These are phyloP conservation scores for Aspergillus melleus DNA, from an alignment of 2,329 filamentous ascomycete species.

Conservation along the genomic window DNA sequence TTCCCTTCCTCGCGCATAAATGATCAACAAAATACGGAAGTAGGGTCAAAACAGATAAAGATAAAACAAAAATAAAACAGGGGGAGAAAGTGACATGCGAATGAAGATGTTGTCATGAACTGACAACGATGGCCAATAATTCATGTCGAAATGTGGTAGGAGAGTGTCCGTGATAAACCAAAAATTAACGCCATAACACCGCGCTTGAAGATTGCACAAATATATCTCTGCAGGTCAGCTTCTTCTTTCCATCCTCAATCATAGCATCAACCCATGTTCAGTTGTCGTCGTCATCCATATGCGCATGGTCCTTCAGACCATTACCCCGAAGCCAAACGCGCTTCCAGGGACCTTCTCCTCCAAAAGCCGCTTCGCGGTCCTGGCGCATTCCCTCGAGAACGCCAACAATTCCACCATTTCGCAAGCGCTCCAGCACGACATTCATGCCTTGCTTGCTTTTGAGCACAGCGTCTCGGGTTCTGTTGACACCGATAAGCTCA, in stretches of 20 bases:
- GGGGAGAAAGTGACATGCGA: background rate
- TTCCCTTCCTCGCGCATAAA: slow-evolving; percentile 14
- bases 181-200: slow-evolving; percentile 25
- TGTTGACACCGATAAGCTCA: slow-evolving; percentile 61
- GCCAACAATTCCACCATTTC: slow-evolving; percentile 65
- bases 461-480: slow-evolving; percentile 60
- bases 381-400: slow-evolving; percentile 71
- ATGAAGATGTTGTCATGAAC: slow-evolving; percentile 1
- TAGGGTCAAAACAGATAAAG: background rate
- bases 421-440: slow-evolving; percentile 62
- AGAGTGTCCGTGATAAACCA: slow-evolving; percentile 22
- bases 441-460: slow-evolving; percentile 68
- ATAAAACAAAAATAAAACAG: background rate
- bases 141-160: slow-evolving; percentile 13
- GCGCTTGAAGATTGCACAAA: slow-evolving; percentile 25
- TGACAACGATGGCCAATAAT: slow-evolving; percentile 3
- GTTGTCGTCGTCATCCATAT: slow-evolving; percentile 31
- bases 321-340: slow-evolving; percentile 41
- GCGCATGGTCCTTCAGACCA: slow-evolving; percentile 22
- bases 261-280: slow-evolving; percentile 10
- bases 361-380: slow-evolving; percentile 53
- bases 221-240: slow-evolving; percentile 8
- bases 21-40: slow-evolving; percentile 3
- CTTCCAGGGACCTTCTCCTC: slow-evolving; percentile 43
- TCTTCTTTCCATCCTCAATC: background rate